Conservation (phyloP, 2,329 filamentous ascomycete genomes). For the Lachnellula hyalina region DNA sequence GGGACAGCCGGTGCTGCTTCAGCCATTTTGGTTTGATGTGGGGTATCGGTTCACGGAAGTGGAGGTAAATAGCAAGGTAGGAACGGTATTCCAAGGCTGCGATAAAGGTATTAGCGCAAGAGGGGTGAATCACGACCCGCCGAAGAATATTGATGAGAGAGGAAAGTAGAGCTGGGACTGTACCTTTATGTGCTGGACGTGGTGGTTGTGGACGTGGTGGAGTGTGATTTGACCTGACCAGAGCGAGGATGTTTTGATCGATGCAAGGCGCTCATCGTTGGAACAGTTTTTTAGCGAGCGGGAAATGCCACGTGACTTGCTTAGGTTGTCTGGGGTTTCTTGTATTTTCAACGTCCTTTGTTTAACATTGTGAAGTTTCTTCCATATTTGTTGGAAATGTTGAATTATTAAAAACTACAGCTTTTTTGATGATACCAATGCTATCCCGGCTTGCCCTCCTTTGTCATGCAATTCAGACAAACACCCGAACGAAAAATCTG, state of each 20-base stretch:
- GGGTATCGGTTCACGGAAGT: slow-evolving; percentile 11
- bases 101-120: slow-evolving; percentile 24
- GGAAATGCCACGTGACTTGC: slow-evolving; percentile 5
- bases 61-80: slow-evolving; percentile 23
- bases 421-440: not conserved
- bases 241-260: slow-evolving; percentile 28
- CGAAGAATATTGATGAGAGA: not conserved
- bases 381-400: too few relatives aligned
- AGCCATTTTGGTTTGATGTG: slow-evolving; percentile 53
- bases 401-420: too few relatives aligned
- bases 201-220: slow-evolving; percentile 28
- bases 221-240: slow-evolving; percentile 26
- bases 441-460: not conserved
- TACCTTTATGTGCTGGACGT: slow-evolving; percentile 26
- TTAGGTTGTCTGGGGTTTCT: not conserved
- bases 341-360: too few relatives aligned
- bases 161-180: slow-evolving; percentile 8
- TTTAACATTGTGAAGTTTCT: too few relatives aligned
- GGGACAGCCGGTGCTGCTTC: slow-evolving; percentile 49
- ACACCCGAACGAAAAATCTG: slow-evolving; percentile 7
- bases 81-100: slow-evolving; percentile 16
- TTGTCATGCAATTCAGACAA: not conserved
- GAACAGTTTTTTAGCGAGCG: slow-evolving; percentile 17
- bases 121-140: not conserved
- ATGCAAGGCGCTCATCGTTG: slow-evolving; percentile 13